phyloP scores from a whole-genome alignment of 306 rosid species.

The Vigna trinervia region DNA sequence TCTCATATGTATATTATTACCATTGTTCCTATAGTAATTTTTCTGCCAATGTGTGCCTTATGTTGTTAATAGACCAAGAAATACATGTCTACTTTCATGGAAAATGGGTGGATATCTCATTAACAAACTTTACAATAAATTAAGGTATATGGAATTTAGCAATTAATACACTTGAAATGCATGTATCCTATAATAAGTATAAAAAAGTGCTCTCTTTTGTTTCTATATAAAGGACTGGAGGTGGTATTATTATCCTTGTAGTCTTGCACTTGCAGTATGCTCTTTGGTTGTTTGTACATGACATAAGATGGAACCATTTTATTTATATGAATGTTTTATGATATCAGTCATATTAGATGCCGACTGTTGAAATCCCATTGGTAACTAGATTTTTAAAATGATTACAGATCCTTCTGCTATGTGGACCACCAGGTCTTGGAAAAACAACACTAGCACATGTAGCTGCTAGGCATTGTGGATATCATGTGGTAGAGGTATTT shows the following conservation, averaged over 20 bases:
- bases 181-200: not conserved
- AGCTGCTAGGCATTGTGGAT: constrained; percentile 96
- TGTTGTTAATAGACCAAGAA: not conserved
- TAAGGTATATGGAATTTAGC: too few species aligned
- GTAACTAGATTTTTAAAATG: constrained; percentile 41
- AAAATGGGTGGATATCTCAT: too few species aligned
- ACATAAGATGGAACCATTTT: constrained; percentile 5
- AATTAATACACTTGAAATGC: not conserved
- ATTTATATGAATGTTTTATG: constrained; percentile 21
- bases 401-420: constrained; percentile 83
- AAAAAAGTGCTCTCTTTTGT: too few species aligned
- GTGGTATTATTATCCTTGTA: not conserved
- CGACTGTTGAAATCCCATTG: constrained; percentile 36
- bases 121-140: too few species aligned
- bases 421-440: constrained; percentile 96
- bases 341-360: not conserved
- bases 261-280: constrained; percentile 17
- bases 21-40: too few species aligned
- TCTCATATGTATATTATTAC: too few species aligned
- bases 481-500: constrained; percentile 88
- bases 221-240: not conserved
- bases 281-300: not conserved
- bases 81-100: too few species aligned
- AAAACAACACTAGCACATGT: constrained; percentile 97
- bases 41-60: not conserved